Base-by-base conservation (phyloP, 441 rosid species). In the Aquilaria agallochum region DNA sequence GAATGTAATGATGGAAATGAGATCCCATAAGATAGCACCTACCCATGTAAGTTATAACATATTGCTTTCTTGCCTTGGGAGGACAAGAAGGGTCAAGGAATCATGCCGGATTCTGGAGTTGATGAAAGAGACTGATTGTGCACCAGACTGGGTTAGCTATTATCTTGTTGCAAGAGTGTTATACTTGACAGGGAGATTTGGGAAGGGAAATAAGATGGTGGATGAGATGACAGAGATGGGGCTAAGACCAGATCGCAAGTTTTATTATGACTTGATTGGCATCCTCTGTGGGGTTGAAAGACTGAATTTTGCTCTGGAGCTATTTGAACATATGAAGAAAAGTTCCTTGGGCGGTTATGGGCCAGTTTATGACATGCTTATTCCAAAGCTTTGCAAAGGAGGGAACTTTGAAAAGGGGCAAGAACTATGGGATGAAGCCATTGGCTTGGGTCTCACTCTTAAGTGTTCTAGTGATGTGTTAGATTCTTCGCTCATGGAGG, bases 1-100 rank as follows among this genome's bases (percentile, higher is more conserved):
- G 77, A 89, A 92, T 72, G 76, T 92, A 72, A 83, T 89, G 95
- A 80, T 84, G 78, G 95, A 92, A 65, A 92, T 86, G 95, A 84
- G 86, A 60, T 80, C 88, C 42, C 66, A 78, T 53, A 75, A 62
- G 47, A 69, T 88, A 55, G 65, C 73, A 45, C 92, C 98, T 40
- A 86, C 78, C 15, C 77, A 84, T 3, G 62, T 82, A 49, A 92
- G 89, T 69, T 87, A 84, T 71, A 92, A 92, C 53, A 72, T 82
- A 62, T 62, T 87, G 89, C 90, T 92, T 42, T 84, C 93, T 50
- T 84, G 88, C 67, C 78, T 89, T 58, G 89, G 84, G 31, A 88
- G 85, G 76, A 75, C 83, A 2, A 83, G 96, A 72, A 89, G 96
- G 65, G 92, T 86, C 52, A 87, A 73, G 63, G 98, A 92, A 76